Evolutionary conservation across 73 alveolate genomes (phyloP), one percentile per base, ranked within the genome.

Genomic region (Effrenium voratum): DNA sequence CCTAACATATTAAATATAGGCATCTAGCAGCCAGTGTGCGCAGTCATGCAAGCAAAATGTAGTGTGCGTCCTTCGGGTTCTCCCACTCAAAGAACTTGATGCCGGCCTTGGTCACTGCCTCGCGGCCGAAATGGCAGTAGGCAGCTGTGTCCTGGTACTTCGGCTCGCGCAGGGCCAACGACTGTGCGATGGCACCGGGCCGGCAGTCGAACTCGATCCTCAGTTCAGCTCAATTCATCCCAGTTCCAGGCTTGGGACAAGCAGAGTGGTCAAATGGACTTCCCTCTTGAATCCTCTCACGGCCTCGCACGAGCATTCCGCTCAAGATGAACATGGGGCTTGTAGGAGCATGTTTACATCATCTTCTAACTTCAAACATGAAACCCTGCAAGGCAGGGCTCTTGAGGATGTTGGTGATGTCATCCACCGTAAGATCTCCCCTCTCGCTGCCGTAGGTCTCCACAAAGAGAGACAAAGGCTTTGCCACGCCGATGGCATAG

Each of bases 81-180:
- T 99, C 99, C 99, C 99, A 99, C 45, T 99, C 99, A 97, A 99
- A 99, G 98, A 44, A 91, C 91, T 91, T 91, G 98, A 91, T 91
- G 91, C 98, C 98, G 47, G 47, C 38, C 98, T 91, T 91, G 93
- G 99, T 99, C 45, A 99, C 99, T 50, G 99, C 99, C 96, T 98
- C 99, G 81, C 99, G 99, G 80, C 99, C 99, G 99, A 99, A 99
- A 91, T 99, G 99, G 66, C 99, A 99, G 99, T 99, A 99, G 66
- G 99, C 98, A 12, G 99, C 99, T 30, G 99, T 99, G 99, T 99
- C 99, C 86, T 97, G 92, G 99, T 99, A 99, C 73, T 99, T 99
- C 34, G 99, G 99, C 95, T 99, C 99, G 70, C 98, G 98, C 79
- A 99, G 92, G 70, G 99, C 98, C 87, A 99, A 97, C 36, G 99